phyloP scores from a whole-genome alignment of 2,329 filamentous ascomycete genomes.

The Fonsecaea pedrosoi region DNA sequence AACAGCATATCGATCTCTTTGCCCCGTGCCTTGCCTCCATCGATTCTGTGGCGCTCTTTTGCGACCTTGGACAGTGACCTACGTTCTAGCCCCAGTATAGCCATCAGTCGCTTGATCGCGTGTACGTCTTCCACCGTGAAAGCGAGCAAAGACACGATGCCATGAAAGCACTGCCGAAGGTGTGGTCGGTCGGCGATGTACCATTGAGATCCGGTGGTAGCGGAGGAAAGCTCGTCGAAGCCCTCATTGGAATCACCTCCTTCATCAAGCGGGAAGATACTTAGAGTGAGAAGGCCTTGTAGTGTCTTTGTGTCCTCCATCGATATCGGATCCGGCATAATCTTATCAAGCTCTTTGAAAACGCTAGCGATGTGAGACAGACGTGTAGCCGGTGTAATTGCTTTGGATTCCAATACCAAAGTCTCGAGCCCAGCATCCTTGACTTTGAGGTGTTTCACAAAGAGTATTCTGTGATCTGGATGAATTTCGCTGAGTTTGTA shows the following conservation, averaged over 20 bases:
- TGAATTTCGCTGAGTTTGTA: background rate
- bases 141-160: background rate
- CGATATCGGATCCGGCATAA: background rate
- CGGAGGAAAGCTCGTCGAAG: background rate
- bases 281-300: background rate
- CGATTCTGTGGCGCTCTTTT: background rate
- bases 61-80: background rate
- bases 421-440: background rate
- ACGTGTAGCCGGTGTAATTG: background rate
- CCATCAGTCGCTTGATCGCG: background rate
- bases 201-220: background rate
- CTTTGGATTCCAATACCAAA: background rate
- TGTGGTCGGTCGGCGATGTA: background rate
- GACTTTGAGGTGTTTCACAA: background rate
- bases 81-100: background rate
- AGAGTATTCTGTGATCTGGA: background rate
- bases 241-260: background rate
- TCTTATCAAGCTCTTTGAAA: background rate
- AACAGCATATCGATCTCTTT: background rate
- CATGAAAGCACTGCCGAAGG: background rate
- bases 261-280: background rate
- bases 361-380: background rate
- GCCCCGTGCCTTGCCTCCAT: background rate
- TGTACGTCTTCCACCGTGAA: background rate
- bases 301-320: background rate